Evolutionary conservation across 176 grass and related monocot species (phyloP), one percentile per base, ranked within the genome.

Genomic region (Raddia distichophylla): DNA sequence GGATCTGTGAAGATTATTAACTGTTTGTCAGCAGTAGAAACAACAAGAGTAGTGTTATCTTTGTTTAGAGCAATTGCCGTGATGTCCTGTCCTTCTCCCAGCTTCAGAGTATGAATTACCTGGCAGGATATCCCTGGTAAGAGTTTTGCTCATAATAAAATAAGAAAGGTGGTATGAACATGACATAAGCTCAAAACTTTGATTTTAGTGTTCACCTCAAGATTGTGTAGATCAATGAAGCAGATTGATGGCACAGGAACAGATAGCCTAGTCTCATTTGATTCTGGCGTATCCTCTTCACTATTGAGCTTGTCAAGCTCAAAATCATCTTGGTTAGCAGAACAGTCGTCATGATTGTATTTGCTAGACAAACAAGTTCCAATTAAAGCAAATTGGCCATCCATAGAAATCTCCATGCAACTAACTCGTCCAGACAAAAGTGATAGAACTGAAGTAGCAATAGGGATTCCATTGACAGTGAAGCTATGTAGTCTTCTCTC

Each of bases 21-120:
- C 85, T 90, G 88, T 67, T 93, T 98, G 84, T 95, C 91, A 71
- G 91, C 76, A 74, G 96, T 99, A 55, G 96, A 99, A 82, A 91
- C 82, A 82, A 99, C 75, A 69, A 99, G 93, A 71, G 66, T 91
- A 53, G 82, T 93, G 75, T 91, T 95, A 71, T 99, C 96, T 86
- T 86, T 89, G 80, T 91, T 90, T 76, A 99, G 78, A 65, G 90
- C 86, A 45, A 95, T 83, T 43, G 90, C 87, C 67, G 88, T 93
- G 51, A 99, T 69, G 69, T 95, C 89, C 83, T 99, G 89, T 42
- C 91, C 91, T 84, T 81, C 22, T 80, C 49, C 75, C 60, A 99
- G 83, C 67, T 86, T 82, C 75, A 99, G 84, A 7, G 75, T 80
- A 90, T 95, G 90, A 56, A 90, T 91, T 71, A 95, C 87, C 96